These are phyloP conservation scores for Spiromastix sp. DNA, from an alignment of 2,329 filamentous ascomycete species.

Conservation along the genomic window DNA sequence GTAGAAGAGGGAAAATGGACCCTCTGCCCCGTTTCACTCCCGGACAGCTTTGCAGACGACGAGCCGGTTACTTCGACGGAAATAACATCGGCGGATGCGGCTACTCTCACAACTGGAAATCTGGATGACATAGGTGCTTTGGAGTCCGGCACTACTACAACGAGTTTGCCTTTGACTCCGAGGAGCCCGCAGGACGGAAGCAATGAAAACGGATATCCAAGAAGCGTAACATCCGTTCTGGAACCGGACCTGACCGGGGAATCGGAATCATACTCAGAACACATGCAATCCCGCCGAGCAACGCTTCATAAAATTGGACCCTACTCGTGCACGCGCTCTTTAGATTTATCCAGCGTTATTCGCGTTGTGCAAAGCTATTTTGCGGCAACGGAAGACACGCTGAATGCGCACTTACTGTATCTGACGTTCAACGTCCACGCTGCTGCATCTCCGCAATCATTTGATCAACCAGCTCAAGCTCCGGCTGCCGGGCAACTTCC, in stretches of 20 bases:
- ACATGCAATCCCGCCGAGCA: no score
- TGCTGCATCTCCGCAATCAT: conserved; percentile 34
- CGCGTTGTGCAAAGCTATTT: conserved; percentile 45
- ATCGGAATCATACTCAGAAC: no score
- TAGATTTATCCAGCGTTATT: conserved; percentile 42
- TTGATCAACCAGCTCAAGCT: conserved; percentile 31
- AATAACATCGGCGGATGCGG: conserved; percentile 1
- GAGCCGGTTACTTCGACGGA: conserved; percentile 3
- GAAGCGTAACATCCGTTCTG: no score
- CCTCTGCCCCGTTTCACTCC: conserved; percentile 50
- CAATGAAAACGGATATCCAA: background rate
- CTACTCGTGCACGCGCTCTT: conserved; percentile 44
- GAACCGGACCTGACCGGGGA: no score
- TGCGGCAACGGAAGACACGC: conserved; percentile 40
- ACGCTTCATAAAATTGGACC: conserved; percentile 32
- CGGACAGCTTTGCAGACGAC: conserved; percentile 20
- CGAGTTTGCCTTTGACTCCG: background rate
- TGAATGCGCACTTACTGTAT: conserved; percentile 44
- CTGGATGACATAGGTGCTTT: conserved; percentile 6
- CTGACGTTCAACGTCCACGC: conserved; percentile 52
- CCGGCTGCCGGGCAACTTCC: conserved; percentile 38
- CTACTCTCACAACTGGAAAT: conserved; percentile 3
- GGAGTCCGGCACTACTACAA: conserved; percentile 4
- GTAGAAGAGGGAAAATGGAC: conserved; percentile 43
- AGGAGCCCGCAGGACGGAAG: background rate